Evolutionary conservation across 805 yeast species (phyloP).

Genomic region (Candida nanaspora): DNA sequence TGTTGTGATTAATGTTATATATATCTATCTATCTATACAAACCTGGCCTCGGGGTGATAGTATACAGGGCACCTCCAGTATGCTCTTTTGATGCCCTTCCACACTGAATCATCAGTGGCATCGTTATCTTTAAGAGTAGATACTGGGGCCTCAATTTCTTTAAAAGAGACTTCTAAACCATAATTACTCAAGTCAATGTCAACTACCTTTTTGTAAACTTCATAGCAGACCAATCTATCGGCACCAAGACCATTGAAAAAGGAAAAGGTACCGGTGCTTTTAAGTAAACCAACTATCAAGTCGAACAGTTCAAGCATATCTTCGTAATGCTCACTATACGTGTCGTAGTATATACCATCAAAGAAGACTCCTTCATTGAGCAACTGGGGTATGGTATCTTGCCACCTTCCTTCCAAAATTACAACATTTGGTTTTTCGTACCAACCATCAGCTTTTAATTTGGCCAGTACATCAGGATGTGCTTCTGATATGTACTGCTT

Average conservation of each 20-base stretch:
- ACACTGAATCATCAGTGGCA: constrained; percentile 35
- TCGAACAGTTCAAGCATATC: constrained; percentile 88
- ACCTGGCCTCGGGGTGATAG: constrained; percentile 57
- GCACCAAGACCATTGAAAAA: constrained; percentile 91
- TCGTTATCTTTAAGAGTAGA: constrained; percentile 28
- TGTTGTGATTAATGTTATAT: too few relatives aligned
- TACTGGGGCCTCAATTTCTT: constrained; percentile 39
- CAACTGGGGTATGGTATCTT: constrained; percentile 63
- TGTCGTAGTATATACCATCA: constrained; percentile 90
- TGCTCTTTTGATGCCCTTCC: constrained; percentile 56
- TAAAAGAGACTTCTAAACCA: constrained; percentile 63
- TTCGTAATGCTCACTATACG: constrained; percentile 84
- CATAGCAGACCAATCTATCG: constrained; percentile 65
- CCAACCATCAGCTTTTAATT: constrained; percentile 77
- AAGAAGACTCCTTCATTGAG: constrained; percentile 63
- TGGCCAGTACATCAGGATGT: constrained; percentile 79
- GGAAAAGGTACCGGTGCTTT: constrained; percentile 78
- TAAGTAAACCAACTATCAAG: constrained; percentile 69
- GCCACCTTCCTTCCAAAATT: constrained; percentile 88
- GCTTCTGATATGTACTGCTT: constrained; percentile 90
- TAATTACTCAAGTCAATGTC: constrained; percentile 72
- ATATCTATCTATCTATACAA: constrained; percentile 14
- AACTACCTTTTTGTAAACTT: constrained; percentile 79
- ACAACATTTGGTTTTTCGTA: constrained; percentile 63
- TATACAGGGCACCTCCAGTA: constrained; percentile 66